Conservation (phyloP, 345 rosid species). For the Eucalyptus paniculata region DNA sequence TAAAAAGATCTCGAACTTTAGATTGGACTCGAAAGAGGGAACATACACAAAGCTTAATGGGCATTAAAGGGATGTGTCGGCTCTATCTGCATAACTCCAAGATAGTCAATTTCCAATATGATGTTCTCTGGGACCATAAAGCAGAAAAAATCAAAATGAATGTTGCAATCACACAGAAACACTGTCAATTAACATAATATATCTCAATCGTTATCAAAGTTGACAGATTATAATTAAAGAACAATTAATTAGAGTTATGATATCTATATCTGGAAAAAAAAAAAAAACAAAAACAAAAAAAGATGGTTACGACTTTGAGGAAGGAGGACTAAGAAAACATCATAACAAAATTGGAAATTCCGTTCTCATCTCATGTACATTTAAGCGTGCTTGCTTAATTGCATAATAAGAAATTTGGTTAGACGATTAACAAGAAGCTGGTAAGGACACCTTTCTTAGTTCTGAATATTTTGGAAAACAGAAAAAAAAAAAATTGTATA, state of each 20-base stretch:
- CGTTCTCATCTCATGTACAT: neutral
- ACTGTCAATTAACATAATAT: neutral
- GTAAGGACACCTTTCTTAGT: neutral
- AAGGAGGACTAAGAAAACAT: neutral
- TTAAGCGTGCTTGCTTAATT: neutral
- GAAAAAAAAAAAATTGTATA: neutral
- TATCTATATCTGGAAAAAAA: neutral
- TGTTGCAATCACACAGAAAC: neutral
- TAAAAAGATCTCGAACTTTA: neutral
- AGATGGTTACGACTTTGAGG: neutral
- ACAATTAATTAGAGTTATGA: neutral
- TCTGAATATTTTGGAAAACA: neutral
- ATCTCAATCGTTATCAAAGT: neutral
- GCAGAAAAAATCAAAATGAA: neutral
- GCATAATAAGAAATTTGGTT: neutral
- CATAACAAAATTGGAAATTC: neutral
- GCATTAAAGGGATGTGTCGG: neutral
- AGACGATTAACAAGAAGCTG: neutral
- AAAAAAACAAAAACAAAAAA: neutral
- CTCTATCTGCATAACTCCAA: neutral
- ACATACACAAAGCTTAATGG: neutral
- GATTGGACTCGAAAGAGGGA: neutral
- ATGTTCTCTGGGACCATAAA: neutral
- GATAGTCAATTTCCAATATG: neutral
- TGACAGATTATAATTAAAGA: neutral